Conservation (phyloP, 208 protist genomes). For the Trypanosoma cruzi region DNA sequence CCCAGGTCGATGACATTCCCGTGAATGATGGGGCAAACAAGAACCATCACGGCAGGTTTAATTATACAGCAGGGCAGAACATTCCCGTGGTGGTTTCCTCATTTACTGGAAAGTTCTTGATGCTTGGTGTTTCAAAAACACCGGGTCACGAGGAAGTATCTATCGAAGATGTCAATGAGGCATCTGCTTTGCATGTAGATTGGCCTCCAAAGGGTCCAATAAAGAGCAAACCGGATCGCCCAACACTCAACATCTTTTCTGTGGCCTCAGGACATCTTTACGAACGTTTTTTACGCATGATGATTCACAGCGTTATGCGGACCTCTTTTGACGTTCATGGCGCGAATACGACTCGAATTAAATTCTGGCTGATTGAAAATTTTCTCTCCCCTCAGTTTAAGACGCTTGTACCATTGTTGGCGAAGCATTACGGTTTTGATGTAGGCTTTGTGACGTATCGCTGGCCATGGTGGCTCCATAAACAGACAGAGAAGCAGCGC, state of each 20-base stretch:
- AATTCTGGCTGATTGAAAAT: slow-evolving; percentile 99
- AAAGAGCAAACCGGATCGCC: slow-evolving; percentile 30
- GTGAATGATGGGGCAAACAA: slow-evolving; percentile 17
- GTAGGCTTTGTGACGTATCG: slow-evolving; percentile 97
- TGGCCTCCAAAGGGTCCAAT: slow-evolving; percentile 36
- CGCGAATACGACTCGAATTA: slow-evolving; percentile 90
- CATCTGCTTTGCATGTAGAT: slow-evolving; percentile 19
- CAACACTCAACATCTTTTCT: slow-evolving; percentile 98
- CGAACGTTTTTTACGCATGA: slow-evolving; percentile 98
- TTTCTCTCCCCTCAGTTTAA: slow-evolving; percentile 98
- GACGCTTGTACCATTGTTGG: slow-evolving; percentile 86
- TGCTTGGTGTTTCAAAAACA: slow-evolving; percentile 30
- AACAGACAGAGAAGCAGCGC: slow-evolving; percentile 97
- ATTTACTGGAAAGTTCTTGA: slow-evolving; percentile 48
- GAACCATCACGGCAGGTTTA: not conserved
- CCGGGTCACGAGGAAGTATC: slow-evolving; percentile 4
- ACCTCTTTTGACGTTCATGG: slow-evolving; percentile 83
- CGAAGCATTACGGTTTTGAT: slow-evolving; percentile 93
- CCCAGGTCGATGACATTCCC: slow-evolving; percentile 23
- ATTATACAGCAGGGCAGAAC: slow-evolving; percentile 31
- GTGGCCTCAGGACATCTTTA: slow-evolving; percentile 98
- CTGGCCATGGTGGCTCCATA: slow-evolving; percentile 97
- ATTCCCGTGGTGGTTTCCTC: slow-evolving; percentile 59
- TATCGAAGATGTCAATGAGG: slow-evolving; percentile 17
- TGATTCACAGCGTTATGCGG: slow-evolving; percentile 97